A percentile compares a stretch with the other conserved stretches of the same genome.
These are phyloP conservation scores for Huntiella abstrusa DNA, from an alignment of 2,329 filamentous ascomycete genomes.

Conservation along the genomic window DNA sequence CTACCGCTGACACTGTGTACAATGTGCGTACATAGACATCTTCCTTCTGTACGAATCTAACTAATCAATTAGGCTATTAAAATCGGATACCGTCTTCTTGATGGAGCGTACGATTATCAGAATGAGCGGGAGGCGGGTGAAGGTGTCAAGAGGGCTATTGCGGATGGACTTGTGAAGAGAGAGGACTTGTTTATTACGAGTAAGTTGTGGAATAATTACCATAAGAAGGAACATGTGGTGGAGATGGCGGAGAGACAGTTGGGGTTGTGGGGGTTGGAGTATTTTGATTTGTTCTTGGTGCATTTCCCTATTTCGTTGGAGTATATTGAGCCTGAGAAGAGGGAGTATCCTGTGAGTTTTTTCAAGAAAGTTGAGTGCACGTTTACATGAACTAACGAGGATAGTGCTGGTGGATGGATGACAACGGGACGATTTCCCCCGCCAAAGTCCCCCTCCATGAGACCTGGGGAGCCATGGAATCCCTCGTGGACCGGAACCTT, in stretches of 20 bases:
- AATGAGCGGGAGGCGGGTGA: slow-evolving; percentile 65
- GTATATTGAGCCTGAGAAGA: slow-evolving; percentile 61
- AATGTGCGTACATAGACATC: slow-evolving; percentile 22
- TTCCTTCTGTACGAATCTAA: not conserved
- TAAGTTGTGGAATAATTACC: slow-evolving; percentile 88
- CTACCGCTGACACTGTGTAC: slow-evolving; percentile 59
- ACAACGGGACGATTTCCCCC: slow-evolving; percentile 5
- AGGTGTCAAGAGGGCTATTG: slow-evolving; percentile 60
- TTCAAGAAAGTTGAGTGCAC: not conserved
- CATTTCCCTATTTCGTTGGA: slow-evolving; percentile 79
- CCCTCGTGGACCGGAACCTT: slow-evolving; percentile 48
- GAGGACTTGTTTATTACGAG: slow-evolving; percentile 82
- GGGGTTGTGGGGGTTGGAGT: slow-evolving; percentile 66
- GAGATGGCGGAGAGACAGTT: slow-evolving; percentile 61
- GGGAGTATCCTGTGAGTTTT: slow-evolving; percentile 57
- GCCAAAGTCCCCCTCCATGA: slow-evolving; percentile 53
- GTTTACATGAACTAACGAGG: not conserved
- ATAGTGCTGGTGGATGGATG: slow-evolving; percentile 10
- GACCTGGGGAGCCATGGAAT: slow-evolving; percentile 70
- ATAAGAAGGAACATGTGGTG: slow-evolving; percentile 59
- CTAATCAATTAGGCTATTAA: slow-evolving; percentile 32
- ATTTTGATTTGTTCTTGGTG: slow-evolving; percentile 78
- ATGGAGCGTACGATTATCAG: slow-evolving; percentile 54
- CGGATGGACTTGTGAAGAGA: slow-evolving; percentile 45
- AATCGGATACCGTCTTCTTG: slow-evolving; percentile 39